phyloP scores from a whole-genome alignment of 2,329 filamentous ascomycete genomes.

The Grosmannia penicillata region DNA sequence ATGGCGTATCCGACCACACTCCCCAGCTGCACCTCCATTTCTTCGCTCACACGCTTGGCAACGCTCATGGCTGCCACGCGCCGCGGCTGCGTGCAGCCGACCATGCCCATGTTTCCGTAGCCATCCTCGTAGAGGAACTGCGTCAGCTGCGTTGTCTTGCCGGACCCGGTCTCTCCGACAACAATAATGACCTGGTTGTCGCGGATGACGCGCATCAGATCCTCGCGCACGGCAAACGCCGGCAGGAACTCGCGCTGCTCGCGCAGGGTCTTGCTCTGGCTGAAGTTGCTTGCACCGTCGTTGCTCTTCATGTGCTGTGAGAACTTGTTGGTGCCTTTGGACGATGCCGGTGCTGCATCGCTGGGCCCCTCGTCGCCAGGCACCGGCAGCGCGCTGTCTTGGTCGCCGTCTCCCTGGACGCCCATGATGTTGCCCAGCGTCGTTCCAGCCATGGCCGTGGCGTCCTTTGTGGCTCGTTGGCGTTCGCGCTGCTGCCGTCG shows the following conservation, averaged over 20 bases:
- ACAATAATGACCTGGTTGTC: constrained; percentile 97
- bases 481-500: constrained; percentile 83
- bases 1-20: constrained; percentile 90
- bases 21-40: constrained; percentile 90
- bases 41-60: constrained; percentile 92
- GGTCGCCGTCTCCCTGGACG: constrained; percentile 82
- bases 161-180: constrained; percentile 91
- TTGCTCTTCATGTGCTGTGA: constrained; percentile 79
- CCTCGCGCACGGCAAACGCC: constrained; percentile 91
- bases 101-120: constrained; percentile 75
- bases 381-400: constrained; percentile 73
- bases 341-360: constrained; percentile 13
- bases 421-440: constrained; percentile 91
- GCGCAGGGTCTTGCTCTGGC: constrained; percentile 73
- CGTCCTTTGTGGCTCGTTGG: constrained; percentile 86
- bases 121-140: constrained; percentile 95
- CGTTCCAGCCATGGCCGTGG: constrained; percentile 84
- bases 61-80: constrained; percentile 98
- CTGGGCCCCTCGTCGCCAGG: constrained; percentile 51
- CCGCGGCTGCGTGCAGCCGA: constrained; percentile 90
- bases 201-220: constrained; percentile 76
- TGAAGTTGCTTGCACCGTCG: constrained; percentile 80
- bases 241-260: constrained; percentile 91
- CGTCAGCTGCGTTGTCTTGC: constrained; percentile 93
- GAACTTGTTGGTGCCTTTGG: constrained; percentile 52